Evolutionary conservation across 495 filamentous ascomycete genomes (phyloP), one percentile per base, ranked within the genome.

Genomic region (Annulohypoxylon moriforme): DNA sequence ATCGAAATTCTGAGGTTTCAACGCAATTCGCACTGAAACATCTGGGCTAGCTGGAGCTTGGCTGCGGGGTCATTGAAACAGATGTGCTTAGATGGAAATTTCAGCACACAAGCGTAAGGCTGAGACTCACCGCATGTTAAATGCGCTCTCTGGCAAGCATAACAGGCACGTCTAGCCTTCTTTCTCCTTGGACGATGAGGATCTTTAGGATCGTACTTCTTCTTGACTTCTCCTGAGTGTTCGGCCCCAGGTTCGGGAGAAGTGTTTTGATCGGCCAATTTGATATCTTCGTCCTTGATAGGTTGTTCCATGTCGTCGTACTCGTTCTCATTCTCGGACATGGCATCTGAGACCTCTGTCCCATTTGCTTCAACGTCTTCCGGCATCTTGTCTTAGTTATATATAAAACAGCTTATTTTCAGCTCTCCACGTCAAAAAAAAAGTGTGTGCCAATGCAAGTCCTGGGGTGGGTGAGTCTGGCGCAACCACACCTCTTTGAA

Each of bases 61-160:
- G 60, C 33, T 64, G 68, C 63, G 56, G 64, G 69, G 68, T 64
- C 25, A 29, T 65, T 72, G 62, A 70, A 62, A 71, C 60, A 60
- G 40, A 66, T 62, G 60, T 64, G 57, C 62, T 67, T 49, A 49
- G 61, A 71, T 67, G 69, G 65, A 64, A 62, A 62, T 58, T 50
- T 63, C 36, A 60, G 64, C 59, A 71, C 60, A 64, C 60, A 50
- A 62, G 55, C 55, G 36, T 64, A 62, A 74, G 71, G 71, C 67
- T 78, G 78, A 76, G 75, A 86, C 94, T 85, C 92, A 99, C 96
- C 94, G 81, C 96, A 99, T 69, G 96, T 99, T 75, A 99, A 85
- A 87, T 99, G 96, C 57, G 96, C 96, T 79, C 96, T 87, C 81
- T 99, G 96, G 81, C 96, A 99, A 29, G 96, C 94, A 88, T 91